Conservation (phyloP, 2,329 filamentous ascomycete species). For the Aspergillus latus region DNA sequence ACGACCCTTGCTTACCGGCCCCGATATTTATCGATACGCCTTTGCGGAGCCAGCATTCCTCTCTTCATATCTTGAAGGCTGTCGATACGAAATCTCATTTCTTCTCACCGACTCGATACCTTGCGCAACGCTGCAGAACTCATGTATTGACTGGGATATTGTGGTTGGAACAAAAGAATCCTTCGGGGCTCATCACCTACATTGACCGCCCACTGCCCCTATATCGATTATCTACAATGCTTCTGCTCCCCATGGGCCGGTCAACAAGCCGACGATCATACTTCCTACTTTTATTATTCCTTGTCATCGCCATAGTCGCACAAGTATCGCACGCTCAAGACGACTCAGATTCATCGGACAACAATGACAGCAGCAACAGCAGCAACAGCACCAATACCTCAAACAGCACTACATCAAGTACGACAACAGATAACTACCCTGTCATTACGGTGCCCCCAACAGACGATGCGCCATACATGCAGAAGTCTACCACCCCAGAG, state of each 20-base stretch:
- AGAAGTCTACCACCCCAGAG: conserved; percentile 78
- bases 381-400: conserved; percentile 23
- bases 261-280: conserved; percentile 17
- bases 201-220: neutral
- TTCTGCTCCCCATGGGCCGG: conserved; percentile 16
- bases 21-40: conserved; percentile 3
- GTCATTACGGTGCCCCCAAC: conserved; percentile 78
- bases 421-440: conserved; percentile 54
- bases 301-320: conserved; percentile 19
- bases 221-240: conserved; percentile 12
- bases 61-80: neutral
- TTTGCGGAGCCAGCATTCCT: neutral
- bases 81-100: neutral
- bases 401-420: conserved; percentile 19
- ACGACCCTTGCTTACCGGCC: conserved; percentile 10
- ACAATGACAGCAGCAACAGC: conserved; percentile 3
- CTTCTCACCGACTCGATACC: neutral
- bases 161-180: neutral
- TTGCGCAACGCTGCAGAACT: neutral
- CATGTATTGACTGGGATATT: conserved; percentile 2
- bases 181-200: neutral
- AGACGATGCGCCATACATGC: conserved; percentile 84
- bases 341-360: conserved; percentile 1
- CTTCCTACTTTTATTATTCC: conserved; percentile 20
- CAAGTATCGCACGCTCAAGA: conserved; percentile 21